Percentiles rank a stretch among this genome's conserved stretches.
These are phyloP conservation scores for Protea cynaroides DNA, from an alignment of 164 flowering plant genomes.

Conservation along the genomic window DNA sequence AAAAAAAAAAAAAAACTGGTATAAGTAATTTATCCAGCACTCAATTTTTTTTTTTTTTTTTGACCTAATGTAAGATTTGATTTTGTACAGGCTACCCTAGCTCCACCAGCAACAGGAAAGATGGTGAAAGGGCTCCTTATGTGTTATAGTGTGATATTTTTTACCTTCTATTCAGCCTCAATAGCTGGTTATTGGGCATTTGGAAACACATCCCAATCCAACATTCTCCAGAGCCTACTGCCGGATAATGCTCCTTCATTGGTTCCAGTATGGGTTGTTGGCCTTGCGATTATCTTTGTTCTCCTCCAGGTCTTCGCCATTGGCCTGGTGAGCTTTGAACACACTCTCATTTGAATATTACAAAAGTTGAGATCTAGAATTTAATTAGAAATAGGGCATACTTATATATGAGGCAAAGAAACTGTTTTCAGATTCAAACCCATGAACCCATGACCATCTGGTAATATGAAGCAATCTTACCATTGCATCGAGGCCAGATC, in stretches of 20 bases:
- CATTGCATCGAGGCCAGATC: too few relatives aligned
- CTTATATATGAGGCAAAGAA: too few relatives aligned
- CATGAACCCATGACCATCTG: too few relatives aligned
- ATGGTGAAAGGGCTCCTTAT: conserved; percentile 82
- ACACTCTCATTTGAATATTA: neutral
- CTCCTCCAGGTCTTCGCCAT: conserved; percentile 93
- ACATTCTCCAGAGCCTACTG: conserved; percentile 68
- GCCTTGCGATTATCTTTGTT: conserved; percentile 66
- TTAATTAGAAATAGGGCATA: too few relatives aligned
- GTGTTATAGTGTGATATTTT: conserved; percentile 76
- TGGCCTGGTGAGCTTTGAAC: conserved; percentile 58
- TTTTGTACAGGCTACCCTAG: conserved; percentile 79
- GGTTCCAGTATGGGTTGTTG: conserved; percentile 76
- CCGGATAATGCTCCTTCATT: conserved; percentile 79
- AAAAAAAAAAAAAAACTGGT: too few relatives aligned
- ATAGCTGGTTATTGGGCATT: conserved; percentile 85
- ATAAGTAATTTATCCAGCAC: too few relatives aligned
- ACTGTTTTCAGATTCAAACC: too few relatives aligned
- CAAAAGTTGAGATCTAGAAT: neutral
- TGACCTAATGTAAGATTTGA: too few relatives aligned
- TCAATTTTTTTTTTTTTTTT: too few relatives aligned
- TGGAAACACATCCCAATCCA: conserved; percentile 67
- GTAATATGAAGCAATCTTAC: too few relatives aligned
- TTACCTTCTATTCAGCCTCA: conserved; percentile 82
- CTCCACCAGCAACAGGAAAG: conserved; percentile 95